Evolutionary conservation across 345 rosid species (phyloP), one percentile per base, ranked within the genome.

Genomic region (Physaria fendleri): DNA sequence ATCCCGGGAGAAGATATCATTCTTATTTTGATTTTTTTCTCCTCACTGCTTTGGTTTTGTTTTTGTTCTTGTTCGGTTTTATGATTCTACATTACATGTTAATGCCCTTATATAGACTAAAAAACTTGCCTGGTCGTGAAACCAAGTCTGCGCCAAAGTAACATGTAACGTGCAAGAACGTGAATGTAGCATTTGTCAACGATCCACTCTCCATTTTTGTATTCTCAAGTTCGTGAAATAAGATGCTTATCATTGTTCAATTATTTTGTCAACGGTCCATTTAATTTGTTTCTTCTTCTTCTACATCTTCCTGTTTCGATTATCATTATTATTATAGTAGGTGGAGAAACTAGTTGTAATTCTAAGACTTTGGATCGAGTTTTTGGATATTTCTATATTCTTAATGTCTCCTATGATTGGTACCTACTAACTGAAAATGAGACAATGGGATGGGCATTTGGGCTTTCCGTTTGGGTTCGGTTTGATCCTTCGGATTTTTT

Each of bases 131-230:
- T n/a, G n/a, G n/a, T 65, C 41, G 10, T 45, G 41, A 11, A 37
- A 27, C 6, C 63, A 37, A 56, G 71, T 65, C 23, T 65, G 64
- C 33, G 32, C 23, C 17, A 65, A 44, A 56, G 56, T 45, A 27
- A 37, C 24, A 53, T 5, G 10, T 56, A 65, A 56, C 18, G 71
- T 56, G 63, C 56, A 65, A 37, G 56, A 65, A 46, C 64, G 64
- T 65, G 56, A 30, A 8, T 55, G n/a, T n/a, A n/a, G n/a, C 70
- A 56, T 34, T 44, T 65, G 71, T 65, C 71, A 65, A 65, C 56
- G 56, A 37, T 0, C 63, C 22, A 30, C 1, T 65, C 27, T 38
- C 28, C 28, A 18, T 17, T 56, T 65, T 23, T 42, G 13, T 27
- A 18, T 11, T 27, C 21, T 20, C 55, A 56, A 25, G 25, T 46